Evolutionary conservation across 306 rosid species (phyloP).

Genomic region (Vigna trinervia): DNA sequence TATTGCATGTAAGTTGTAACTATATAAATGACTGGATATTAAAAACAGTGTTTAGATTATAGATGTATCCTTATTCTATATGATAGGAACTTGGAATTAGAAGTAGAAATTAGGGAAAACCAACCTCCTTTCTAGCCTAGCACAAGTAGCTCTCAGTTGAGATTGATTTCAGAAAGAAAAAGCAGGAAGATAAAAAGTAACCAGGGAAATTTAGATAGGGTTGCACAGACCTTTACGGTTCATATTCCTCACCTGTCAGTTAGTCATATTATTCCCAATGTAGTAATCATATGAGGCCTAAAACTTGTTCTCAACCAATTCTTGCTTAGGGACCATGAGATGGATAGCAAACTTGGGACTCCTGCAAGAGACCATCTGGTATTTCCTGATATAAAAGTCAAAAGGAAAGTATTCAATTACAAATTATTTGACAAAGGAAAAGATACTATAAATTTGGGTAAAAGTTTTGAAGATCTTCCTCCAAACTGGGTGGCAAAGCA

Average conservation of each 20-base stretch:
- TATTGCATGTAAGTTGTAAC: conserved; percentile 72
- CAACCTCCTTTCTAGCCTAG: not conserved
- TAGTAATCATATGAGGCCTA: conserved; percentile 27
- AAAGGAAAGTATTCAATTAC: conserved; percentile 28
- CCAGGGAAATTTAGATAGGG: not conserved
- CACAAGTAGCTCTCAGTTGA: not conserved
- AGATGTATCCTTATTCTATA: conserved; percentile 14
- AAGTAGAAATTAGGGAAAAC: conserved; percentile 10
- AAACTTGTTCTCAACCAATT: conserved; percentile 36
- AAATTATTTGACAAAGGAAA: conserved; percentile 41
- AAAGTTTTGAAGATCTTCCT: conserved; percentile 37
- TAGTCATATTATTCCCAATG: not conserved
- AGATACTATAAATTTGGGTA: conserved; percentile 33
- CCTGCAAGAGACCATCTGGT: conserved; percentile 62
- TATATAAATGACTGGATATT: conserved; percentile 19
- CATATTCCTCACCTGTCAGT: not conserved
- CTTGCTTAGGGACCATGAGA: conserved; percentile 66
- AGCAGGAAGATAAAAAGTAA: not conserved
- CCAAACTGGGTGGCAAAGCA: conserved; percentile 16
- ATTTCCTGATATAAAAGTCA: conserved; percentile 53
- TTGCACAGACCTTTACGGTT: not conserved
- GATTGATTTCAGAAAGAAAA: conserved; percentile 1
- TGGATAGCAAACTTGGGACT: conserved; percentile 47
- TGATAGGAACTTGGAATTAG: conserved; percentile 22
- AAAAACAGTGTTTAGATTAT: conserved; percentile 26